phyloP scores from a whole-genome alignment of 2,329 filamentous ascomycete species.

The Ophiosphaerella narmari region DNA sequence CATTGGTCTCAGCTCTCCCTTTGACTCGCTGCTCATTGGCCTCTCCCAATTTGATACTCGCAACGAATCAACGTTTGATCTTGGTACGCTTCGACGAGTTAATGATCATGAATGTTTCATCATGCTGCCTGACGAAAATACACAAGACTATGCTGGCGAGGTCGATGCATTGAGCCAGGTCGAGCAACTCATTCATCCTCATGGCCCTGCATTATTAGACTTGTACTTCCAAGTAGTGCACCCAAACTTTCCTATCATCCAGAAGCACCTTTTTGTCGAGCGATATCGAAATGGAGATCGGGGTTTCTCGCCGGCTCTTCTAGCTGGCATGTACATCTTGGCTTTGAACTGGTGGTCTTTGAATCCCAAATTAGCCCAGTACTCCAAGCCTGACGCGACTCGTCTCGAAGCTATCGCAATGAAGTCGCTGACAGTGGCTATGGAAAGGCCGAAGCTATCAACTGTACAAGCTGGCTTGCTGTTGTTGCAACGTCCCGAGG shows the following conservation, averaged over 20 bases:
- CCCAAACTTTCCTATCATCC: slow-evolving; percentile 79
- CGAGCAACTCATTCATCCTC: slow-evolving; percentile 74
- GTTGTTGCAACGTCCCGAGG: slow-evolving; percentile 74
- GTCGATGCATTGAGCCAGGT: slow-evolving; percentile 71
- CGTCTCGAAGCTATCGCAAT: slow-evolving; percentile 75
- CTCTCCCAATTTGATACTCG: slow-evolving; percentile 79
- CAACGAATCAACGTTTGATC: slow-evolving; percentile 75
- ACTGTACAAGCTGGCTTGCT: slow-evolving; percentile 78
- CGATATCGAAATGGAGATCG: slow-evolving; percentile 74
- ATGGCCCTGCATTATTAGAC: slow-evolving; percentile 77
- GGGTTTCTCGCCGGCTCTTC: slow-evolving; percentile 74
- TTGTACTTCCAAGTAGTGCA: slow-evolving; percentile 83
- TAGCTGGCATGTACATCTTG: slow-evolving; percentile 82
- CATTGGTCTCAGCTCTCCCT: slow-evolving; percentile 80
- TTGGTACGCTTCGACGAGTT: slow-evolving; percentile 70
- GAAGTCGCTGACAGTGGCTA: slow-evolving; percentile 73
- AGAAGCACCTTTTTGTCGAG: slow-evolving; percentile 79
- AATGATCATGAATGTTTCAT: slow-evolving; percentile 79
- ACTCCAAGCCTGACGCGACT: slow-evolving; percentile 71
- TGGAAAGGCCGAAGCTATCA: slow-evolving; percentile 80
- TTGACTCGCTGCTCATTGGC: slow-evolving; percentile 82
- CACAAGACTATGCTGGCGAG: slow-evolving; percentile 73
- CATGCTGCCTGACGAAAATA: slow-evolving; percentile 75
- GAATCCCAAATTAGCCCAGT: slow-evolving; percentile 66
- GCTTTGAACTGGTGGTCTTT: slow-evolving; percentile 89